phyloP scores from a whole-genome alignment of 345 rosid genomes.

The Toxicodendron radicans region DNA sequence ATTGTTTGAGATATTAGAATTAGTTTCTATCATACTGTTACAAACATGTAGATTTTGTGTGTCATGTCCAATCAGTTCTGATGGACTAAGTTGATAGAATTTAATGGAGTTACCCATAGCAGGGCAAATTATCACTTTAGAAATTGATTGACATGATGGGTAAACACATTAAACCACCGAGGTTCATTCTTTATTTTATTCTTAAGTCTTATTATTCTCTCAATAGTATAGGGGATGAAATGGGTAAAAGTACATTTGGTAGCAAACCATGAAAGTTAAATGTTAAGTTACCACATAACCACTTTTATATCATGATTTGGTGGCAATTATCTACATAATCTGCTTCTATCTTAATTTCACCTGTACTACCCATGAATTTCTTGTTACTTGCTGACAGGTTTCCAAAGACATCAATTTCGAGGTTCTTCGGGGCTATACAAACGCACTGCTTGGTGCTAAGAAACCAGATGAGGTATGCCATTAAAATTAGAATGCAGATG shows the following conservation, averaged over 20 bases:
- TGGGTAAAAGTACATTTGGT: not conserved
- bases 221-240: not conserved
- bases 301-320: not conserved
- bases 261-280: not conserved
- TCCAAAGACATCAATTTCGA: constrained; percentile 67
- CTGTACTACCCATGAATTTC: not conserved
- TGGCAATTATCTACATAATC: no score
- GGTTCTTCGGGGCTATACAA: constrained; percentile 75
- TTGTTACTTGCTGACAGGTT: constrained; percentile 41
- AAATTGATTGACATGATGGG: not conserved
- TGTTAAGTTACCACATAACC: not conserved
- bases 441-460: constrained; percentile 88
- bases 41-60: not conserved
- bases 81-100: not conserved
- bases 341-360: not conserved
- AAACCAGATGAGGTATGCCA: constrained; percentile 77
- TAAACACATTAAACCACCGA: not conserved
- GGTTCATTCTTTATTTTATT: not conserved
- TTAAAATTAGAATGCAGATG: constrained; percentile 11
- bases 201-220: not conserved
- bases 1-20: no score
- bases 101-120: not conserved
- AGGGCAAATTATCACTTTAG: not conserved
- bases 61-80: not conserved
- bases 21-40: no score